A percentile compares a stretch with the other conserved stretches of the same genome.
phyloP scores from a whole-genome alignment of 192 early-diverging fungal species.

The Coemansia sp. region DNA sequence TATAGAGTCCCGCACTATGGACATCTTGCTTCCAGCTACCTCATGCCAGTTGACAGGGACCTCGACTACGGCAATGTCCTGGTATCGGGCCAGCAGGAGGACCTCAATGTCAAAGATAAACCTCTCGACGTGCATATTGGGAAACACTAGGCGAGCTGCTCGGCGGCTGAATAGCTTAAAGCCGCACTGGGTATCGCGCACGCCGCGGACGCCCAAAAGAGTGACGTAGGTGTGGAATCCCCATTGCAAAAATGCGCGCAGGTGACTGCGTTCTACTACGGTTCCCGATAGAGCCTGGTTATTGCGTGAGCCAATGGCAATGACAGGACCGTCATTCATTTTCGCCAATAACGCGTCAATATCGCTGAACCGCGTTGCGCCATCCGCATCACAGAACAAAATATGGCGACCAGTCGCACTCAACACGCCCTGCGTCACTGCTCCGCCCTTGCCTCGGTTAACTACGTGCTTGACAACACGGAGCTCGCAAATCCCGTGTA shows the following conservation, averaged over 20 bases:
- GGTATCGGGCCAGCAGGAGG: constrained; percentile 77
- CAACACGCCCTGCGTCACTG: constrained; percentile 91
- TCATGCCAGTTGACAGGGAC: constrained; percentile 97
- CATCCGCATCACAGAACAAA: constrained; percentile 96
- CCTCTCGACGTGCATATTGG: constrained; percentile 92
- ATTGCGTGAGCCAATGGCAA: constrained; percentile 90
- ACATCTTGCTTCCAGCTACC: constrained; percentile 94
- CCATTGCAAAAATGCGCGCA: constrained; percentile 94
- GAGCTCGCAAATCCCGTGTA: constrained; percentile 62
- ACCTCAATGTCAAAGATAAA: constrained; percentile 99
- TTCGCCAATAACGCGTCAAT: constrained; percentile 67
- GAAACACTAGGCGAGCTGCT: constrained; percentile 77
- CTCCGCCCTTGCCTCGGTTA: constrained; percentile 94
- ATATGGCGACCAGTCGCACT: constrained; percentile 73
- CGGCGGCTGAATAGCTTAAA: constrained; percentile 92
- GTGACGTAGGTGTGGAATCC: constrained; percentile 92
- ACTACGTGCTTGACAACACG: constrained; percentile 75
- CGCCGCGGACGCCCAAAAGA: constrained; percentile 82
- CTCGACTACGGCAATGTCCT: constrained; percentile 80
- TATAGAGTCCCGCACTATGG: constrained; percentile 83
- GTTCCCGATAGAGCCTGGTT: constrained; percentile 74
- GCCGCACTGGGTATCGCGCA: constrained; percentile 97
- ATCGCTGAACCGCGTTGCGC: constrained; percentile 91
- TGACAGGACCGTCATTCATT: constrained; percentile 43
- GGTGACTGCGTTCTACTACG: constrained; percentile 77